phyloP scores from a whole-genome alignment of 2,329 filamentous ascomycete genomes.

The Xylaria sp. region DNA sequence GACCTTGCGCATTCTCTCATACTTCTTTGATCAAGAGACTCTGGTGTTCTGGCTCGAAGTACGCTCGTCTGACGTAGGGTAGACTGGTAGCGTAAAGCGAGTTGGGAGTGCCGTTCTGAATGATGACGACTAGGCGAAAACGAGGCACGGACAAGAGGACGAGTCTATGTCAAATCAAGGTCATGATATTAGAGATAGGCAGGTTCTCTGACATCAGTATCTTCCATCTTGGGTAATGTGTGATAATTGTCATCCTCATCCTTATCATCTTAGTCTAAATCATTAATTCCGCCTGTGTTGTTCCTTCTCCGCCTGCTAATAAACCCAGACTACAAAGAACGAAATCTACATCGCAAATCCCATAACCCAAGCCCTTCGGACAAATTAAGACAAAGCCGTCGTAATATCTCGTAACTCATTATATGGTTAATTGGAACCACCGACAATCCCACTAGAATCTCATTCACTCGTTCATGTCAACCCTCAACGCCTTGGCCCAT shows the following conservation, averaged over 20 bases:
- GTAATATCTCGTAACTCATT: neutral
- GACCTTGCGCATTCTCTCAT: neutral
- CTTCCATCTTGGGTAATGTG: neutral
- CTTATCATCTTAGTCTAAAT: too few relatives aligned
- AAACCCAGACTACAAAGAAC: neutral
- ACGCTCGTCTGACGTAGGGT: too few relatives aligned
- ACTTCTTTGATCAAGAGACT: too few relatives aligned
- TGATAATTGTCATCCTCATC: neutral
- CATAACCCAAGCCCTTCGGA: neutral
- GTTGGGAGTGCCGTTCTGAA: neutral
- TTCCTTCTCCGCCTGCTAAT: neutral
- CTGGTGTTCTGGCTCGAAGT: neutral
- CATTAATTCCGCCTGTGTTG: neutral
- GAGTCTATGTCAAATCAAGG: neutral
- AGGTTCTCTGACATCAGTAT: neutral
- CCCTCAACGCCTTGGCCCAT: constrained; percentile 26
- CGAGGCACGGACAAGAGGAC: neutral
- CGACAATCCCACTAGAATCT: too few relatives aligned
- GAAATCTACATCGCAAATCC: neutral
- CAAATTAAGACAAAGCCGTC: neutral
- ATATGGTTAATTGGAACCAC: neutral
- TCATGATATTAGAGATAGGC: neutral
- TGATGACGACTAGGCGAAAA: neutral
- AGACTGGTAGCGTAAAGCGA: too few relatives aligned
- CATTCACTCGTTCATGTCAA: too few relatives aligned